A percentile compares a stretch with the other conserved stretches of the same genome.
Evolutionary conservation across 805 yeast genomes (phyloP).

Genomic region (Candida coleopterorum): DNA sequence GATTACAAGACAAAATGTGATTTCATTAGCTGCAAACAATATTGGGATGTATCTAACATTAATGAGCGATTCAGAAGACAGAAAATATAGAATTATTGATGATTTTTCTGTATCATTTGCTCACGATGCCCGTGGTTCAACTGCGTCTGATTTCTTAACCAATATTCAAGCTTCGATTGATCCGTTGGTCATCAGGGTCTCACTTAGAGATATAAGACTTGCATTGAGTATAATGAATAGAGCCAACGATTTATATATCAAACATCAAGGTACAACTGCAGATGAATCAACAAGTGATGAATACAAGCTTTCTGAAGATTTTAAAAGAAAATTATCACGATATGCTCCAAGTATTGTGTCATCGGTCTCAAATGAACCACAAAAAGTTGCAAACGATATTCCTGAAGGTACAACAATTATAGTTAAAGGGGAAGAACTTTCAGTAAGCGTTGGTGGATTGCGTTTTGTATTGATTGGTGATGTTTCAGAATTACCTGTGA

Average conservation of each 20-base stretch:
- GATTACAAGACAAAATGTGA: conserved; percentile 61
- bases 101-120: conserved; percentile 80
- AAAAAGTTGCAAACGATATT: conserved; percentile 12
- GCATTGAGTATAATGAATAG: conserved; percentile 70
- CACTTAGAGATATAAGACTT: conserved; percentile 79
- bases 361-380: conserved; percentile 34
- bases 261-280: conserved; percentile 13
- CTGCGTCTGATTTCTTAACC: conserved; percentile 53
- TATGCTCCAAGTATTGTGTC: conserved; percentile 68
- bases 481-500: conserved; percentile 82
- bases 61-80: conserved; percentile 64
- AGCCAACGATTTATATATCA: conserved; percentile 53
- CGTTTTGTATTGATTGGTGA: conserved; percentile 84
- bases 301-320: conserved; percentile 55
- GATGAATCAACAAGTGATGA: conserved; percentile 18
- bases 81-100: conserved; percentile 71
- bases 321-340: conserved; percentile 53
- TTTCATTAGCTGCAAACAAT: conserved; percentile 64
- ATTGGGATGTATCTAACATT: conserved; percentile 81
- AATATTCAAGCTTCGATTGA: conserved; percentile 68
- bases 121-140: conserved; percentile 66
- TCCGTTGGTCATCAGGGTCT: conserved; percentile 73
- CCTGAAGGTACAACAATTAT: conserved; percentile 35
- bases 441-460: conserved; percentile 66
- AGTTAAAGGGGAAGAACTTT: conserved; percentile 64